Base-by-base conservation (phyloP, 1,284 basidiomycete species). In the Cryptococcus deneoformans region DNA sequence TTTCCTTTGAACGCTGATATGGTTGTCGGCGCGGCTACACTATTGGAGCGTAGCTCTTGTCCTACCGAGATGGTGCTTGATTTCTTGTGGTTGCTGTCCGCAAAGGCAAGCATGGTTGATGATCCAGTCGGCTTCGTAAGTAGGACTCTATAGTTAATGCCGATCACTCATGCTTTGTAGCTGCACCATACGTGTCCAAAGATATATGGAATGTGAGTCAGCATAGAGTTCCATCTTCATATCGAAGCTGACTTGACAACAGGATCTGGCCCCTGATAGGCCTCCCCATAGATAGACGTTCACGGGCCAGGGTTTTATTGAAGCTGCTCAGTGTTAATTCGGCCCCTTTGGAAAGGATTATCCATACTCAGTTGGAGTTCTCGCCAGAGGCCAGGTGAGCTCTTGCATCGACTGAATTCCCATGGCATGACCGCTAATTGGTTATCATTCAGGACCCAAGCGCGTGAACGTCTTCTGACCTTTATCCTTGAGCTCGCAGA, bases 81-180 rank as follows among this genome's bases (percentile, higher is more conserved):
- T 50, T 72, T 73, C 46, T 35, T 73, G 36, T 76, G 71, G 72
- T 58, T 76, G 5, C 56, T 76, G 9, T 62, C 70, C 24, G 59
- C 57, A n/a, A 67, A 64, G 48, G 62, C 68, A 0, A 48, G 56
- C 0, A 52, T 52, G 1, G 64, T 63, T 0, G 60, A 63, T 6
- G 70, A 74, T 38, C 54, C 65, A 0, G 67, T 67, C 20, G 71
- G 68, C 5, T 73, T 70, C 48, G 63, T 75, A 43, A 57, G 67
- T 61, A 7, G 47, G 36, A 16, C 46, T 20, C 45, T 16, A 10
- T 40, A 11, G 10, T 44, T 34, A 24, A 11, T 3, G 20, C 46
- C 29, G 5, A 29, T 29, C 29, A 29, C 29, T 29, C 29, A 29
- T 29, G 20, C 10, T 8, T 34, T 14, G 20, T 9, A 46, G 43